A percentile compares a stretch with the other conserved stretches of the same genome.
These are phyloP conservation scores for Liriodendron chinense DNA, from an alignment of 164 flowering plant species.

Conservation along the genomic window DNA sequence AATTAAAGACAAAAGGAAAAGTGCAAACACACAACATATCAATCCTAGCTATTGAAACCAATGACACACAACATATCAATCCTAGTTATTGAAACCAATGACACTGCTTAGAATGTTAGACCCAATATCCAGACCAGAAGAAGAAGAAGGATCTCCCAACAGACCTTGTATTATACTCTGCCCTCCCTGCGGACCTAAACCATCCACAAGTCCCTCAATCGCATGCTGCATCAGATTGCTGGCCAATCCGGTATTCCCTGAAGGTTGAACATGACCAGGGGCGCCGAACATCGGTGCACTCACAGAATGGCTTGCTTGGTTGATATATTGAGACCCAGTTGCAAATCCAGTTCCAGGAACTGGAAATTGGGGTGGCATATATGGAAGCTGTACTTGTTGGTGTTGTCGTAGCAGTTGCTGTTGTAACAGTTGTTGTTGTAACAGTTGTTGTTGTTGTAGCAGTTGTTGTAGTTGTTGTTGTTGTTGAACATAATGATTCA, in stretches of 20 bases:
- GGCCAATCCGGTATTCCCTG: neutral
- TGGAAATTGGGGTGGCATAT: neutral
- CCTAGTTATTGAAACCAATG: no score
- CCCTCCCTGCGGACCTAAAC: neutral
- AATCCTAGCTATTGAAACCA: no score
- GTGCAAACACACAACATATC: no score
- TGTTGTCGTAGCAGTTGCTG: neutral
- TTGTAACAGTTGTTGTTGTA: neutral
- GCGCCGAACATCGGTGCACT: neutral
- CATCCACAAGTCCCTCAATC: conserved; percentile 1
- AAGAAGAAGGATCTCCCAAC: neutral
- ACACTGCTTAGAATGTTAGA: neutral
- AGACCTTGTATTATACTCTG: conserved; percentile 3
- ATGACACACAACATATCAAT: no score
- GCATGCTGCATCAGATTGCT: neutral
- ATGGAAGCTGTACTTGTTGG: neutral
- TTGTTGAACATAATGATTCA: neutral
- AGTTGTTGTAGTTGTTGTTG: neutral
- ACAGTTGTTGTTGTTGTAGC: neutral
- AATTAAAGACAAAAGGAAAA: no score
- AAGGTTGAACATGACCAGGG: neutral
- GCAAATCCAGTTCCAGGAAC: neutral
- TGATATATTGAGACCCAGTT: neutral
- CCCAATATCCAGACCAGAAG: conserved; percentile 6
- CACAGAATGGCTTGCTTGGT: neutral